Base-by-base conservation (phyloP, 495 filamentous ascomycete genomes). In the Baudoinia panamericana region DNA sequence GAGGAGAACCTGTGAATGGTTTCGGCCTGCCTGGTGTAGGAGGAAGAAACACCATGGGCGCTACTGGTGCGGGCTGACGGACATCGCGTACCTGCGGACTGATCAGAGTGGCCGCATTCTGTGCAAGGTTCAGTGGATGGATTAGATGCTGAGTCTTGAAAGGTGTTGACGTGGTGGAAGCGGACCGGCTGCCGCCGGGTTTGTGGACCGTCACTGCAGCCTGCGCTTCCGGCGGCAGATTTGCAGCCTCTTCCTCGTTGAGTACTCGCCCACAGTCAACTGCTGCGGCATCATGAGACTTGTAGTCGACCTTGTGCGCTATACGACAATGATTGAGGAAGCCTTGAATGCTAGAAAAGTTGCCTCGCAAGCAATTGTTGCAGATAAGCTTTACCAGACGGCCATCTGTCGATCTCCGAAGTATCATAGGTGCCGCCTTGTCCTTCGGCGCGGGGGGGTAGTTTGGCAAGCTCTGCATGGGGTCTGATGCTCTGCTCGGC, bases 311-410 rank as follows among this genome's bases (percentile, higher is more conserved):
- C 44, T 76, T 78, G 60, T 97, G 90, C 7, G 87, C 84, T 41
- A 97, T 95, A 29, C 90, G 85, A 53, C 86, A 95, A 53, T 97
- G 90, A 51, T 97, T 97, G 64, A 97, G 88, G 55, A 97, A 96
- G 2, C 90, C 90, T 58, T 97, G 90, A 1, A 84, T 84, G 59
- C 85, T 94, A 30, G 80, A 85, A 58, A 95, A 96, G 56, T 95
- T 81, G 61, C 79, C 80, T 40, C 84, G 68, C 29, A 82, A 72
- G 54, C 90, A 97, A 55, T 90, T 80, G 36, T 86, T 66, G 62
- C 90, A 97, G 35, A 88, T 75, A 31, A 96, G 70, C 60, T 92
- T 92, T 27, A 81, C 76, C 46, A 69, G 52, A 32, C 73, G 58
- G 18, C 68, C 67, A 55, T 81, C 76, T 31, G 69, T 70, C 30